A percentile compares a stretch with the other conserved stretches of the same genome.
Evolutionary conservation across 495 filamentous ascomycete genomes (phyloP).

Genomic region (Daldinia caldariorum): DNA sequence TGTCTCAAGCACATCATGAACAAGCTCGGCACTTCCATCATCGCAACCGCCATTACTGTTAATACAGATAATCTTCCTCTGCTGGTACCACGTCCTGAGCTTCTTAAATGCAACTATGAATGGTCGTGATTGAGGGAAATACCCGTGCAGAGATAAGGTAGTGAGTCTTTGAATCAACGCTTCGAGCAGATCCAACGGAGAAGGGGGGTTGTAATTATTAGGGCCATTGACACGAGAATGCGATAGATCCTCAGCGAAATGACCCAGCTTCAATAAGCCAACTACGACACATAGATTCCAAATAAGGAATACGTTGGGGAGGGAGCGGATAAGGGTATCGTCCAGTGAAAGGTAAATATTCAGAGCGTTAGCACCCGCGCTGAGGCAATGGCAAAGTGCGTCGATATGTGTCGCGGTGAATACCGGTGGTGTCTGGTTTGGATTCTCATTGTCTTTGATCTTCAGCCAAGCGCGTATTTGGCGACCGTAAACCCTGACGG

Average conservation of each 20-base stretch:
- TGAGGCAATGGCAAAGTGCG: conserved; percentile 35
- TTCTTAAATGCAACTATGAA: conserved; percentile 35
- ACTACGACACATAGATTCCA: conserved; percentile 34
- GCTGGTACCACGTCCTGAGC: conserved; percentile 32
- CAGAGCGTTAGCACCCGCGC: conserved; percentile 8
- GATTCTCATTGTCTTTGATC: conserved; percentile 2
- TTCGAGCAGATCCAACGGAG: conserved; percentile 14
- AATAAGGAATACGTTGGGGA: conserved; percentile 31
- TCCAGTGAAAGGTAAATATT: conserved; percentile 33
- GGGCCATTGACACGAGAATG: neutral
- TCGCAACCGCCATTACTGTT: conserved; percentile 30
- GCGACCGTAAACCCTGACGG: conserved; percentile 19
- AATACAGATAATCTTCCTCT: conserved; percentile 35
- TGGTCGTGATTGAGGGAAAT: conserved; percentile 36
- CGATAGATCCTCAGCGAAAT: conserved; percentile 21
- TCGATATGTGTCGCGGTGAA: conserved; percentile 25
- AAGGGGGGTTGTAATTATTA: conserved; percentile 6
- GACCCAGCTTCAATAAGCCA: conserved; percentile 26
- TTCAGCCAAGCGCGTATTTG: conserved; percentile 13
- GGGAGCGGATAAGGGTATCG: conserved; percentile 25
- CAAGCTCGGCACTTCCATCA: conserved; percentile 12
- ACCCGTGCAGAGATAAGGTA: conserved; percentile 24
- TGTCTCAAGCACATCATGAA: conserved; percentile 31
- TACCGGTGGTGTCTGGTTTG: conserved; percentile 1
- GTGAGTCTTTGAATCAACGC: conserved; percentile 30